These are phyloP conservation scores for Actinomucor elegans DNA, from an alignment of 371 early-diverging fungal species.

Conservation along the genomic window DNA sequence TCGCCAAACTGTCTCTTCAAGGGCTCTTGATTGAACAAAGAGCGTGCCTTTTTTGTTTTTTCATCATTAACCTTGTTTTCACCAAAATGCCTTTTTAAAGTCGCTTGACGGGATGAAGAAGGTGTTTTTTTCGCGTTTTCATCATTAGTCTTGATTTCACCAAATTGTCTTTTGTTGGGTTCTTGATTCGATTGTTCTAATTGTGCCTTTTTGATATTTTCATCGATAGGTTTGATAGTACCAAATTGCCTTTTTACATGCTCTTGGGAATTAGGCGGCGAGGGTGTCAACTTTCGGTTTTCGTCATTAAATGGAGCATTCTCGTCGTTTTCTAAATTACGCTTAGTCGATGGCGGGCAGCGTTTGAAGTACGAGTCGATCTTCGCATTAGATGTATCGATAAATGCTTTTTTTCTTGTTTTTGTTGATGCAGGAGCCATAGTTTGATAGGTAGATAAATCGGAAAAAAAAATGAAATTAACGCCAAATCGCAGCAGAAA, in stretches of 20 bases:
- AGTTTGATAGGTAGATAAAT: neutral
- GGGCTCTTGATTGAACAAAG: too few relatives aligned
- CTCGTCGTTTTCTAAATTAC: neutral
- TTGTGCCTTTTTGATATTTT: too few relatives aligned
- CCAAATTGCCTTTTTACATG: neutral
- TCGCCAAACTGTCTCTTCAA: neutral
- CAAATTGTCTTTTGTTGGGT: neutral
- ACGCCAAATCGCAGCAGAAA: neutral
- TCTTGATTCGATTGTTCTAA: too few relatives aligned
- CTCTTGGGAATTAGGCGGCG: neutral
- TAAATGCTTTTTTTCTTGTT: neutral
- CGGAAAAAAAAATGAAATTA: neutral
- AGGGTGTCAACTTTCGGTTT: neutral
- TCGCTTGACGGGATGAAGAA: too few relatives aligned
- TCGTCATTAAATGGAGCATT: neutral
- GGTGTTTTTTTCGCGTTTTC: neutral
- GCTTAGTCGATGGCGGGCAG: neutral
- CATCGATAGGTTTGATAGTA: neutral
- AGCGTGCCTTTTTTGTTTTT: too few relatives aligned
- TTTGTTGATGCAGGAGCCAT: neutral
- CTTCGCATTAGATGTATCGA: neutral
- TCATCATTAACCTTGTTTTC: too few relatives aligned
- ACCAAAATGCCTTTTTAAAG: too few relatives aligned
- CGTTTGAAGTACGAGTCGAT: constrained; percentile 2
- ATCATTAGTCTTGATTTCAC: neutral